Percentiles rank a stretch among this genome's conserved stretches.
phyloP scores from a whole-genome alignment of 2,329 filamentous ascomycete genomes.

The Neophaeococcomyces mojaviensis region DNA sequence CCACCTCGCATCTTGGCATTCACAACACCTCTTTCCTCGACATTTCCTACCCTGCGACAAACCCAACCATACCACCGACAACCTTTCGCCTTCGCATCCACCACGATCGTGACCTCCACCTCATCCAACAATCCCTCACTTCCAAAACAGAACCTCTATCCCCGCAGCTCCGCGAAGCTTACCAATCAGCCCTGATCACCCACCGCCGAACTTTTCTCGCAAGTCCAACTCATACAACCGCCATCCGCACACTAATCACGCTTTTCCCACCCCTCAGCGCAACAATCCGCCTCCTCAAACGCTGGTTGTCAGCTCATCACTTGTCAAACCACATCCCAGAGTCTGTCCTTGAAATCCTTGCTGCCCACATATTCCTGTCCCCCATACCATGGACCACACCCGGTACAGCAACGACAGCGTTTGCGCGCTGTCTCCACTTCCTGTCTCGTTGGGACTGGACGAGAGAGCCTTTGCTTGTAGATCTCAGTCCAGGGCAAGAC shows the following conservation, averaged over 20 bases:
- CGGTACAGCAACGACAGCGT: slow-evolving; percentile 68
- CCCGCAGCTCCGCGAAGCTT: slow-evolving; percentile 58
- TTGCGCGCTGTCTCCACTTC: slow-evolving; percentile 71
- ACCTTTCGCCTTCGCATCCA: slow-evolving; percentile 81
- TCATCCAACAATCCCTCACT: slow-evolving; percentile 69
- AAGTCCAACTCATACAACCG: slow-evolving; percentile 71
- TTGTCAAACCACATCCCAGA: slow-evolving; percentile 67
- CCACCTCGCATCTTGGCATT: slow-evolving; percentile 12
- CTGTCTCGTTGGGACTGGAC: slow-evolving; percentile 90
- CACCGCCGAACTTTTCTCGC: slow-evolving; percentile 67
- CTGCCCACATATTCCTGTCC: slow-evolving; percentile 67
- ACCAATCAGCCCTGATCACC: slow-evolving; percentile 59
- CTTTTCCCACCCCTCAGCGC: slow-evolving; percentile 71
- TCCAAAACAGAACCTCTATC: slow-evolving; percentile 66
- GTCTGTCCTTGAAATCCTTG: slow-evolving; percentile 78
- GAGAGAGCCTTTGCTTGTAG: slow-evolving; percentile 70
- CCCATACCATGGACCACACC: slow-evolving; percentile 75
- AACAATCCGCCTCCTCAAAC: slow-evolving; percentile 76
- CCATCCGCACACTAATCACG: slow-evolving; percentile 70
- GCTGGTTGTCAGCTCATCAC: slow-evolving; percentile 82
- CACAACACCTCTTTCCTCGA: slow-evolving; percentile 49
- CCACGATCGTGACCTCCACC: slow-evolving; percentile 74
- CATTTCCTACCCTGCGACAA: slow-evolving; percentile 56
- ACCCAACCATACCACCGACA: slow-evolving; percentile 40
- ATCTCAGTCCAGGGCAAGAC: slow-evolving; percentile 53